Evolutionary conservation across 2,329 filamentous ascomycete genomes (phyloP).

Genomic region (Parastagonospora avenae): DNA sequence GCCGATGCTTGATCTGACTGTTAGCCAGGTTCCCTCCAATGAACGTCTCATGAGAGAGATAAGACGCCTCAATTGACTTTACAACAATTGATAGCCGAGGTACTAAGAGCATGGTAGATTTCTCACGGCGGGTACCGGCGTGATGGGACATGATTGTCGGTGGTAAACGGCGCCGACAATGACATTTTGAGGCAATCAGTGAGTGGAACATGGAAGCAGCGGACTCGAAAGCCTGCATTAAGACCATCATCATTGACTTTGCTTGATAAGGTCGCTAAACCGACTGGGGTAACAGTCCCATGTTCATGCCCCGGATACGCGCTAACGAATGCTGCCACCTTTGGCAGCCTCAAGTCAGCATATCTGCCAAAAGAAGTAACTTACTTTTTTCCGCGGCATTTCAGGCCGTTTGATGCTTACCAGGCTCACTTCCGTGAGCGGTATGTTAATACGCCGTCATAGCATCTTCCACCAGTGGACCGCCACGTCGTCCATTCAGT

Average conservation of each 20-base stretch:
- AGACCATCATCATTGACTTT: slow-evolving; percentile 18
- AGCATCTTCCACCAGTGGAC: no score
- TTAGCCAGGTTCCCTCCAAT: slow-evolving; percentile 8
- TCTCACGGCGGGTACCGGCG: slow-evolving; percentile 9
- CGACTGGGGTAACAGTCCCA: background rate
- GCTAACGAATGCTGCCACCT: slow-evolving; percentile 1
- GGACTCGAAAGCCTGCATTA: slow-evolving; percentile 11
- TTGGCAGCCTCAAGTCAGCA: background rate
- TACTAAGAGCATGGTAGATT: slow-evolving; percentile 8
- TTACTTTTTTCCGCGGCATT: background rate
- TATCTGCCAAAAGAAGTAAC: background rate
- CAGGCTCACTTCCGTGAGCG: background rate
- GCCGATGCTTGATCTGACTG: slow-evolving; percentile 5
- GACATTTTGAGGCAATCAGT: slow-evolving; percentile 17
- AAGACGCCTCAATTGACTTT: no score
- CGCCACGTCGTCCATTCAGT: background rate
- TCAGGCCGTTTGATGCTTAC: background rate
- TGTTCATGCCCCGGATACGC: background rate
- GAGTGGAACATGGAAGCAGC: slow-evolving; percentile 12
- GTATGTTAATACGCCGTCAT: slow-evolving; percentile 1
- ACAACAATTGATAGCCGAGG: background rate
- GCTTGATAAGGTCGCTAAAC: slow-evolving; percentile 2
- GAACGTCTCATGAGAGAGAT: background rate
- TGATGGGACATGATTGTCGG: slow-evolving; percentile 16
- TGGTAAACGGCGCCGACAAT: slow-evolving; percentile 25